Evolutionary conservation across 306 rosid species (phyloP), one percentile per base, ranked within the genome.

Genomic region (Begonia peltatifolia): DNA sequence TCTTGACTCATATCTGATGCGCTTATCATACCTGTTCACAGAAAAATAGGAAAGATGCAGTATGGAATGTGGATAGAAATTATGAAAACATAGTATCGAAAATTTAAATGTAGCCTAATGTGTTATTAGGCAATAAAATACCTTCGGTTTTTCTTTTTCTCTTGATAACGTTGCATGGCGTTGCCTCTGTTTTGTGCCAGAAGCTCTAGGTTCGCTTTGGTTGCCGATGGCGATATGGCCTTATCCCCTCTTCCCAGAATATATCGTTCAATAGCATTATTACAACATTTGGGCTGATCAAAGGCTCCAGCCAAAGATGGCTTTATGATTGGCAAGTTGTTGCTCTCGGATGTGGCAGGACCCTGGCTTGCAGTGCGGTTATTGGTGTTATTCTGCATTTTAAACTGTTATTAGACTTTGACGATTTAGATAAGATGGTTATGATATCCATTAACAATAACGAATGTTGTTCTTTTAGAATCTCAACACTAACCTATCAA

Each of bases 91-190:
- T 30, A 30, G 8, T 30, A 30, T 30, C 6, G 38, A 30, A 30
- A 30, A 7, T 30, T 30, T 30, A 3, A 30, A 30, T 30, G 38
- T 30, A 5, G 9, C 23, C 6, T 25, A 25, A 30, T 1, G 1
- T 2, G 38, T 30, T 30, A 0, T 2, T 1, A 42, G 20, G 23
- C 46, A 47, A 13, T 48, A 11, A 41, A 50, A 41, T 15, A 79
- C 92, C 92, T 82, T 63, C 92, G 72, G 42, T 38, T 76, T 69
- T 79, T 82, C 78, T 72, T 79, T 55, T 82, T 82, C 78, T 82
- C 92, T 69, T 71, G 79, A 71, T 82, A 82, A 42, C 92, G 86
- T 42, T 73, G 81, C 92, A 82, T 82, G 12, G 92, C 92, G 4
- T 74, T 71, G 56, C 83, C 86, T 66, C 92, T 52, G 63, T 79